A percentile compares a stretch with the other conserved stretches of the same genome.
These are phyloP conservation scores for Ogataea hybrid DNA, from an alignment of 1,139 yeast species.

Conservation along the genomic window DNA sequence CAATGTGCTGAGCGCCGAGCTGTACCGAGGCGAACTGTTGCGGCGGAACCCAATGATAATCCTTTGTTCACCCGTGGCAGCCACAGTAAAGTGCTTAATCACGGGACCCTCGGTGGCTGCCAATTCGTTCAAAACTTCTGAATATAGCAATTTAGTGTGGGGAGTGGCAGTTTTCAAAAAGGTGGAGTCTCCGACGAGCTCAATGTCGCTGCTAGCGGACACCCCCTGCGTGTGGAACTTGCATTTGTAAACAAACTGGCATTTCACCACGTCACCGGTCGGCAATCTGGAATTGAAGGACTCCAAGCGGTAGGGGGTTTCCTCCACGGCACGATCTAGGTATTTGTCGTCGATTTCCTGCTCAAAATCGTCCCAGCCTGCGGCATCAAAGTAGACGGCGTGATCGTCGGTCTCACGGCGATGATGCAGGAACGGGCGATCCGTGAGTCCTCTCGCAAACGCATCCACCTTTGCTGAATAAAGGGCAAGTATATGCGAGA, in stretches of 20 bases:
- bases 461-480: conserved; percentile 95
- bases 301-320: conserved; percentile 67
- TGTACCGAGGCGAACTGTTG: conserved; percentile 81
- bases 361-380: conserved; percentile 43
- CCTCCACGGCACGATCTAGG: conserved; percentile 52
- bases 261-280: conserved; percentile 37
- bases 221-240: conserved; percentile 40
- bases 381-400: conserved; percentile 83
- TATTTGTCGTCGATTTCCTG: conserved; percentile 77
- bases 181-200: conserved; percentile 72
- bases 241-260: conserved; percentile 86
- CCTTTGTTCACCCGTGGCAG: conserved; percentile 76
- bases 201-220: conserved; percentile 47
- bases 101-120: conserved; percentile 85
- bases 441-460: conserved; percentile 55
- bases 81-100: conserved; percentile 80
- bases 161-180: conserved; percentile 77
- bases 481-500: conserved; percentile 78
- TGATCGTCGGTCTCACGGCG: conserved; percentile 78
- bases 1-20: conserved; percentile 82
- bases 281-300: conserved; percentile 71
- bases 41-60: conserved; percentile 87
- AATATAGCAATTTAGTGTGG: conserved; percentile 76
- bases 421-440: conserved; percentile 63
- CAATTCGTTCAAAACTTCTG: conserved; percentile 70